Evolutionary conservation across 2,329 filamentous ascomycete genomes (phyloP), one percentile per base, ranked within the genome.

Genomic region (Salinomyces thailandicus): DNA sequence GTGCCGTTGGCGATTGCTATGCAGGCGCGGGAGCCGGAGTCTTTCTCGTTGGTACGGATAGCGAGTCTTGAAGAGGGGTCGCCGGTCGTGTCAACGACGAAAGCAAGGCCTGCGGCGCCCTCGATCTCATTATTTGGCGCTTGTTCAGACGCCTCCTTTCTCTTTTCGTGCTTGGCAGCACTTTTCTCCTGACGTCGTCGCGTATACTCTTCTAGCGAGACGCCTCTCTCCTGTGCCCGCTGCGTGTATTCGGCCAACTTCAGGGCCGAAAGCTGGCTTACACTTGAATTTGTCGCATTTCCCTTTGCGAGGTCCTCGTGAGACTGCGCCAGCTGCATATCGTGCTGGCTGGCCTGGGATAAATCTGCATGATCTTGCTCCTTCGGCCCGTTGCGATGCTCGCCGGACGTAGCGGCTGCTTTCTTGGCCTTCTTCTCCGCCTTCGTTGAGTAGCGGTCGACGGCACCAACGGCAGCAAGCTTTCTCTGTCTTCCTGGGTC

Each of bases 211-310:
- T 63, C 56, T 5, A 64, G 45, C 1, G 57, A 50, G 29, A 63
- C 51, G 9, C 55, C 51, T 44, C 64, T 65, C 13, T 47, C 50
- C 1, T 47, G 49, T 1, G 62, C 62, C 18, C 60, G 55, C 12
- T 49, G 37, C 20, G 50, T 50, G 45, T 60, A 62, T 11, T 51
- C 38, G 7, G 43, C 41, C 14, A 47, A 49, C 37, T 63, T 57
- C 13, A 50, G 40, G 1, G 48, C 33, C 1, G 51, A 49, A 12
- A 59, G 32, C n/a, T 13, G 12, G n/a, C 32, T 24, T 43, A 29
- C 27, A 37, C 30, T 33, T 26, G 24, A 30, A 33, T 27, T 5
- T 13, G 8, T 12, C 16, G 16, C n/a, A 5, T 19, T 12, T 7
- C 17, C 29, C 22, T 9, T 19, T 12, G 22, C 16, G 8, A 33